Percentiles rank a stretch among this genome's conserved stretches.
These are phyloP conservation scores for Chalciporus sphaerocephalus DNA, from an alignment of 768 basidiomycete species.

Conservation along the genomic window DNA sequence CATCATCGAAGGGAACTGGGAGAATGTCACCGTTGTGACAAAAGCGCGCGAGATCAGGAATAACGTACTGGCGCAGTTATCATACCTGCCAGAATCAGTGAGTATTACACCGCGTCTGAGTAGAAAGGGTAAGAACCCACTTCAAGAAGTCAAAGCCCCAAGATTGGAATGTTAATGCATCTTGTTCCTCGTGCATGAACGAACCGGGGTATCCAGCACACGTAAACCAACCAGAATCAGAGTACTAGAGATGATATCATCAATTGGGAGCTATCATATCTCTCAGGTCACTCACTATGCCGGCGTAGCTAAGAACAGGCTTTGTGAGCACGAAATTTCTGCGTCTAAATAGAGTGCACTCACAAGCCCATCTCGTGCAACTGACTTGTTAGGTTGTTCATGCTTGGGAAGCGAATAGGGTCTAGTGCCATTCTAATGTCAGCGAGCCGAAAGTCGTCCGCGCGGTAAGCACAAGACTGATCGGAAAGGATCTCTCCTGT, in stretches of 20 bases:
- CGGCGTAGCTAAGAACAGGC: slow-evolving; percentile 42
- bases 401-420: slow-evolving; percentile 48
- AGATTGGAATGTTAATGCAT: slow-evolving; percentile 50
- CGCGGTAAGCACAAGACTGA: slow-evolving; percentile 21
- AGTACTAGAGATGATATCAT: slow-evolving; percentile 39
- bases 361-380: slow-evolving; percentile 56
- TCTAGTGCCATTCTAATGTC: slow-evolving; percentile 30
- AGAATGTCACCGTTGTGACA: background rate
- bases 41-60: background rate
- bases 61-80: slow-evolving; percentile 52
- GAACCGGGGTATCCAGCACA: slow-evolving; percentile 60
- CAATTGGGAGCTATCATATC: background rate
- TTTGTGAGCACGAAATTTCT: slow-evolving; percentile 3
- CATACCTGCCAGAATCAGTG: slow-evolving; percentile 39
- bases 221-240: slow-evolving; percentile 66
- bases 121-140: slow-evolving; percentile 31
- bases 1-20: slow-evolving; percentile 52
- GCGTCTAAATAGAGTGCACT: slow-evolving; percentile 14
- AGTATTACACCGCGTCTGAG: background rate
- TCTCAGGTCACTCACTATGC: slow-evolving; percentile 43
- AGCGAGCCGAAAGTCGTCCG: background rate
- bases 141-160: slow-evolving; percentile 67
- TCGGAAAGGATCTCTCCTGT: slow-evolving; percentile 54
- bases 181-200: slow-evolving; percentile 56
- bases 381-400: slow-evolving; percentile 50